Conservation (phyloP, 1,284 basidiomycete species). For the Thecaphora frezii region DNA sequence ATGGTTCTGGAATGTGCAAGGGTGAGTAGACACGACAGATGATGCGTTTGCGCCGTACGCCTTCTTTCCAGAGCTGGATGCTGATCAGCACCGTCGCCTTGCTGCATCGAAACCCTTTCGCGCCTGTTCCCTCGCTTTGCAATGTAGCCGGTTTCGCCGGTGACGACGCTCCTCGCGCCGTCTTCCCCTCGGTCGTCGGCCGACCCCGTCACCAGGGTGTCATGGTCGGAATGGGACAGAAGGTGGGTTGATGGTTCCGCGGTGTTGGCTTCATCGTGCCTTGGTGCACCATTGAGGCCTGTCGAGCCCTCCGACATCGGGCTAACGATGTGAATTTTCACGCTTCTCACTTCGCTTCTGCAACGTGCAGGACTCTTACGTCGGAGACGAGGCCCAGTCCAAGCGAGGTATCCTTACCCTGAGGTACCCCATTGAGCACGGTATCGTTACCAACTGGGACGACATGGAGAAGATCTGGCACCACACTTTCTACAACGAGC, state of each 20-base stretch:
- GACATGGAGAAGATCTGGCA: slow-evolving; percentile 60
- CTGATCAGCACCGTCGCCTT: no score
- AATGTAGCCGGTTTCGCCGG: slow-evolving; percentile 66
- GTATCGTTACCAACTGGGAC: slow-evolving; percentile 88
- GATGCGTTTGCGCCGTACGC: no score
- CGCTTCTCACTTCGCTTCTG: slow-evolving; percentile 6
- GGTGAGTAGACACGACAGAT: no score
- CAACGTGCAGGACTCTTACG: slow-evolving; percentile 55
- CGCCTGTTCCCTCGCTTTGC: background rate
- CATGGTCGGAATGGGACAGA: slow-evolving; percentile 69
- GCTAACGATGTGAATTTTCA: no score
- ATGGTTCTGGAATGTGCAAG: slow-evolving; percentile 60
- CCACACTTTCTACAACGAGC: slow-evolving; percentile 63
- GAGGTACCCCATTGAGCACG: slow-evolving; percentile 66
- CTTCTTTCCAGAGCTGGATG: no score
- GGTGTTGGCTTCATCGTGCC: no score
- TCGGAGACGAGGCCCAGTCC: slow-evolving; percentile 81
- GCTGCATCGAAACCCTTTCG: slow-evolving; percentile 1
- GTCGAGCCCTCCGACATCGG: no score
- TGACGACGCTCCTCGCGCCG: slow-evolving; percentile 76
- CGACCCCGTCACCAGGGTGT: slow-evolving; percentile 89
- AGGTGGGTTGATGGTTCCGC: no score
- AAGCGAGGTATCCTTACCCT: slow-evolving; percentile 93
- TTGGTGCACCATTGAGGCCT: no score
- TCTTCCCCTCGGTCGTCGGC: slow-evolving; percentile 77